phyloP scores from a whole-genome alignment of 1,284 basidiomycete species.

The Ceratobasidium papillatum region DNA sequence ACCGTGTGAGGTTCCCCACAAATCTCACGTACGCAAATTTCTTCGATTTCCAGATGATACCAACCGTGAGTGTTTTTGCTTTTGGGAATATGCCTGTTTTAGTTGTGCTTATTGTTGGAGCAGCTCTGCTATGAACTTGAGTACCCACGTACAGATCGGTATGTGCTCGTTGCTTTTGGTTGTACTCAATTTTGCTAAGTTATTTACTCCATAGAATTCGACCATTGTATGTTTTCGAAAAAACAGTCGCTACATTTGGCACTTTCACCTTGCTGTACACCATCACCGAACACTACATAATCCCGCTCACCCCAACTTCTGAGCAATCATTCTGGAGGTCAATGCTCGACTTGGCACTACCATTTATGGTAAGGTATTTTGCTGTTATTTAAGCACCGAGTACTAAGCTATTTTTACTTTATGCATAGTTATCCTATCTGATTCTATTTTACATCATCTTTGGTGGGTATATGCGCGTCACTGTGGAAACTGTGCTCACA shows the following conservation, averaged over 20 bases:
- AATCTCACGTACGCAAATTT: slow-evolving; percentile 90
- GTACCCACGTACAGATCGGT: slow-evolving; percentile 89
- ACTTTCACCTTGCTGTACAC: slow-evolving; percentile 83
- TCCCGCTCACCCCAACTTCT: slow-evolving; percentile 77
- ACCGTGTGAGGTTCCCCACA: slow-evolving; percentile 79
- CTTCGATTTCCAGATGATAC: slow-evolving; percentile 86
- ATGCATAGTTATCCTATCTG: slow-evolving; percentile 67
- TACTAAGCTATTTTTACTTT: neutral
- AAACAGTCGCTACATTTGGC: slow-evolving; percentile 93
- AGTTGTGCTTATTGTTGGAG: neutral
- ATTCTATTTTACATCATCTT: slow-evolving; percentile 87
- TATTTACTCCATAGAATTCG: slow-evolving; percentile 67
- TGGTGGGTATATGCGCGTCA: slow-evolving; percentile 56
- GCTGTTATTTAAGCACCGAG: neutral
- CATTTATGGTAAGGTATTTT: slow-evolving; percentile 78
- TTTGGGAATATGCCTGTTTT: neutral
- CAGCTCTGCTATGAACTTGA: slow-evolving; percentile 84
- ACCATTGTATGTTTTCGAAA: slow-evolving; percentile 92
- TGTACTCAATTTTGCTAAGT: neutral
- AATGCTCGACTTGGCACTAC: slow-evolving; percentile 87
- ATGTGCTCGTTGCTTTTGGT: slow-evolving; percentile 46
- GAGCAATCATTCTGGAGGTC: slow-evolving; percentile 77
- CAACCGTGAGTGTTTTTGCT: slow-evolving; percentile 65
- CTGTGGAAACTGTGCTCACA: neutral
- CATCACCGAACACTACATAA: slow-evolving; percentile 93